phyloP scores from a whole-genome alignment of 225 moss, liverwort and hornwort genomes.

The Sphagnum contortum region DNA sequence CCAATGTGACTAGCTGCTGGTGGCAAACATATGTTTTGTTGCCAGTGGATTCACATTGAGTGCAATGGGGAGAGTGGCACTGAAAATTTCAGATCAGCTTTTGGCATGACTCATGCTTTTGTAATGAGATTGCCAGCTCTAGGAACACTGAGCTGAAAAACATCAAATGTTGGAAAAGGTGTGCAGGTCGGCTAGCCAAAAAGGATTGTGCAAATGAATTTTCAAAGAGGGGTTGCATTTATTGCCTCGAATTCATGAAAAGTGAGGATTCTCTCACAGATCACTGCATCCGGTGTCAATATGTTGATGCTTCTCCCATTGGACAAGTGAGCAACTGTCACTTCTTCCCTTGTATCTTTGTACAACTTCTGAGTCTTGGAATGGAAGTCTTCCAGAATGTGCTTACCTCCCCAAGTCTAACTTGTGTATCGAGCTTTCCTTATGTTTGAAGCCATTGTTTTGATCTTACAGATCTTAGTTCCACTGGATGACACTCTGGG shows the following conservation, averaged over 20 bases:
- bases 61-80: too few relatives aligned
- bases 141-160: not conserved
- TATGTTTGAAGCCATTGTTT: not conserved
- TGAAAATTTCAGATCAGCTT: too few relatives aligned
- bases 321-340: slow-evolving; percentile 22
- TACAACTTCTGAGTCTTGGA: not conserved
- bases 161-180: slow-evolving; percentile 2
- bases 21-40: too few relatives aligned
- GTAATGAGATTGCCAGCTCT: too few relatives aligned
- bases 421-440: not conserved
- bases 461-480: slow-evolving; percentile 3
- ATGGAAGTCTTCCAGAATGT: not conserved
- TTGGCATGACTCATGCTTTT: too few relatives aligned
- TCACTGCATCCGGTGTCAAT: slow-evolving; percentile 44
- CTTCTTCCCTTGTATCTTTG: not conserved
- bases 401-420: not conserved
- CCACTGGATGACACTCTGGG: slow-evolving; percentile 1
- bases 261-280: slow-evolving; percentile 20
- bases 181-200: slow-evolving; percentile 52
- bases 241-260: slow-evolving; percentile 38
- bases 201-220: slow-evolving; percentile 46
- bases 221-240: slow-evolving; percentile 35
- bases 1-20: too few relatives aligned
- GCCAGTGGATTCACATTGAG: too few relatives aligned
- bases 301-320: slow-evolving; percentile 21